Conservation (phyloP, 768 basidiomycete species). For the Pulveroboletus sp. region DNA sequence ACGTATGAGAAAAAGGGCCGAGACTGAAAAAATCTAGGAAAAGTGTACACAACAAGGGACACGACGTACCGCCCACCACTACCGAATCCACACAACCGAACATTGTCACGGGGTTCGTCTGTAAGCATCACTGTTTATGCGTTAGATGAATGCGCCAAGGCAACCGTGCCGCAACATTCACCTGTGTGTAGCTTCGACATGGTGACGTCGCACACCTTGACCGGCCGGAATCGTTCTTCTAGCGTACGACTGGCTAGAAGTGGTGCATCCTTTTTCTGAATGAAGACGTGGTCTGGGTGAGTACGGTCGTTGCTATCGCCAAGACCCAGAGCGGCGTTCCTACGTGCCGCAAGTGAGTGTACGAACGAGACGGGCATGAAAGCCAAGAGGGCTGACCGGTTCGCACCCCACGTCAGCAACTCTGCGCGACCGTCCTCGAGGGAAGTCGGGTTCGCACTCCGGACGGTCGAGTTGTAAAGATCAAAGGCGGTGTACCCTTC, state of each 20-base stretch:
- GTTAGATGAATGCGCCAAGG: background rate
- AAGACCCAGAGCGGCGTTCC: conserved; percentile 86
- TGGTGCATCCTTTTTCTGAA: conserved; percentile 30
- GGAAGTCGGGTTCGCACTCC: conserved; percentile 58
- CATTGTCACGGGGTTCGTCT: conserved; percentile 63
- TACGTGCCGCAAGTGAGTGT: conserved; percentile 20
- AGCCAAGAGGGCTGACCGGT: conserved; percentile 47
- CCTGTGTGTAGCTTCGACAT: conserved; percentile 94
- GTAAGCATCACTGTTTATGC: conserved; percentile 53
- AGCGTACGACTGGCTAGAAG: conserved; percentile 23
- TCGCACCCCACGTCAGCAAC: conserved; percentile 85
- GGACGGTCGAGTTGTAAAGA: conserved; percentile 85
- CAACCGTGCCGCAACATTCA: conserved; percentile 15
- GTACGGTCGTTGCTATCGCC: conserved; percentile 75
- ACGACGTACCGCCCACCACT: conserved; percentile 72
- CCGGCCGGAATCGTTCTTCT: conserved; percentile 53
- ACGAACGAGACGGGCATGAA: background rate
- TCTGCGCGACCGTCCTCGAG: conserved; percentile 43
- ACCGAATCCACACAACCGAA: conserved; percentile 87
- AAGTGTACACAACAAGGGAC: background rate
- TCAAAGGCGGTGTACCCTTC: conserved; percentile 94
- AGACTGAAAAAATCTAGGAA: conserved; percentile 41
- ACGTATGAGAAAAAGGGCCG: conserved; percentile 73
- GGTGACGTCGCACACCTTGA: conserved; percentile 58
- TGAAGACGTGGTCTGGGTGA: conserved; percentile 70